Evolutionary conservation across 108 stramenopile genomes (phyloP), one percentile per base, ranked within the genome.

Genomic region (Conticribra weissflogii): DNA sequence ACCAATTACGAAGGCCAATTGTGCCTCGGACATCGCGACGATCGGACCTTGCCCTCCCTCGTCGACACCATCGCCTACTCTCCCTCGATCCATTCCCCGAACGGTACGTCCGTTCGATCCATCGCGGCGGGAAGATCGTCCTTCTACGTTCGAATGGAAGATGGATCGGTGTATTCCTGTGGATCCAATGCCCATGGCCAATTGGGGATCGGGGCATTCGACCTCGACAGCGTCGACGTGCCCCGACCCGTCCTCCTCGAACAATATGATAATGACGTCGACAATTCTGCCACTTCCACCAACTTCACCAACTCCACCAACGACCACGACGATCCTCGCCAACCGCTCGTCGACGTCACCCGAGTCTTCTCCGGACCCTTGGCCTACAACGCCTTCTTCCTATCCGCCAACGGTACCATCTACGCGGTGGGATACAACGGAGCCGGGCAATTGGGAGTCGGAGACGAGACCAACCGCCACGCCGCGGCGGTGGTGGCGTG

Each of bases 1-100:
- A 68, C 67, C 7, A 76, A 76, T 63, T 76, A 66, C 25, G 30
- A 68, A 47, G 75, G 75, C 61, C 54, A 76, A 41, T 58, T 76
- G 33, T 76, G 75, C 21, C 46, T 69, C 1, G 75, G 74, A 3
- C 49, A 76, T 49, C 52, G 75, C n/a, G 62, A 36, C 17, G 68
- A 76, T 41, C 21, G 60, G 29, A 21, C 62, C 19, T 12, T 63
- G 1, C 75, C 67, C 14, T 62, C 75, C 0, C 24, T 67, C 41
- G 21, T 75, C 0, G 5, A 21, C 12, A 36, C 53, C n/a, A 34
- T 62, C 25, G 41, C 18, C 14, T 22, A 30, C 18, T 50, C 22
- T 23, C 53, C 46, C 22, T 0, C 33, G n/a, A n/a, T n/a, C n/a
- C n/a, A n/a, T n/a, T n/a, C n/a, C n/a, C n/a, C n/a, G n/a, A n/a